Conservation (phyloP, 768 basidiomycete species). For the Naematelia aurantialba region DNA sequence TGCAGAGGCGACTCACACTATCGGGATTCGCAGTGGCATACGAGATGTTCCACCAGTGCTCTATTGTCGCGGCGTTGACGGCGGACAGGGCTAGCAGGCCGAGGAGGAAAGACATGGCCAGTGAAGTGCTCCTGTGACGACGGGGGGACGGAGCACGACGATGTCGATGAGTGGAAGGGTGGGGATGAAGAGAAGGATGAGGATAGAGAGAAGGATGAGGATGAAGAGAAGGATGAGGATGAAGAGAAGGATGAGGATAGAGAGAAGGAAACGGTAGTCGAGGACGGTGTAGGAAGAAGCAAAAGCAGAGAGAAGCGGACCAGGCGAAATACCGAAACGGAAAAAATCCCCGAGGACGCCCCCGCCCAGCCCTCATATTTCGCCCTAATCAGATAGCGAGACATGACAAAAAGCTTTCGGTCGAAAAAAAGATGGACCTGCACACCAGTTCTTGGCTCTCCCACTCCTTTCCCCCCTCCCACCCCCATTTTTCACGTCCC, state of each 20-base stretch:
- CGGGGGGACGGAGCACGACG: background rate
- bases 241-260: background rate
- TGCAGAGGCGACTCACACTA: slow-evolving; percentile 57
- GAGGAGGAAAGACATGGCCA: background rate
- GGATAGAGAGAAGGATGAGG: background rate
- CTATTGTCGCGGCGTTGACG: slow-evolving; percentile 35
- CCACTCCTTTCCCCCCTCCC: no score
- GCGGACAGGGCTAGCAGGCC: background rate
- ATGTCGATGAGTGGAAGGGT: background rate
- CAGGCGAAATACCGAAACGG: no score
- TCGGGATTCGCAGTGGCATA: slow-evolving; percentile 82
- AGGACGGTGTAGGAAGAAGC: no score
- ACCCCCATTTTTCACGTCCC: no score
- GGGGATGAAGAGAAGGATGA: background rate
- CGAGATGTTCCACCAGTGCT: slow-evolving; percentile 73
- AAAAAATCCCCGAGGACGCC: no score
- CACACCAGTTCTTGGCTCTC: no score
- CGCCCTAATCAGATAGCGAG: background rate
- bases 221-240: background rate
- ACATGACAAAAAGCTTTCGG: background rate
- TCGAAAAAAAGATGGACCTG: background rate
- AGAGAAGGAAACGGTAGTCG: background rate
- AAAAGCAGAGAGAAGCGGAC: no score
- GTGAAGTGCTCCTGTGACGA: background rate
- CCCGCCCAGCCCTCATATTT: no score